These are phyloP conservation scores for Picea abies DNA, from an alignment of 83 land plant genomes.

Conservation along the genomic window DNA sequence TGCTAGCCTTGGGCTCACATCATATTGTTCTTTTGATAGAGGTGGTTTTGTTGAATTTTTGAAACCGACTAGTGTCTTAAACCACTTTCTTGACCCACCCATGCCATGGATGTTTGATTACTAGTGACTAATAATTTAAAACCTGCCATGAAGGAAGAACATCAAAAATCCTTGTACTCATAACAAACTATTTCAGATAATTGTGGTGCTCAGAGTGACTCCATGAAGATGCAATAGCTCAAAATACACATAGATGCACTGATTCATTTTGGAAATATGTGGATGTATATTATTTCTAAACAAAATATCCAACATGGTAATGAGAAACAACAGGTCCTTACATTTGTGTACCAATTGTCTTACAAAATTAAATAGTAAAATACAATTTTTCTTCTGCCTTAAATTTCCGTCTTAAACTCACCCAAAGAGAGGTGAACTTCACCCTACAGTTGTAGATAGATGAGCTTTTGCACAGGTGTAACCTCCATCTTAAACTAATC, in stretches of 20 bases:
- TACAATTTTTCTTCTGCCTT: too few species aligned
- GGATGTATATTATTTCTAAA: not conserved
- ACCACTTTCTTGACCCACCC: conserved; percentile 13
- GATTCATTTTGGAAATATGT: not conserved
- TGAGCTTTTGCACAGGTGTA: too few species aligned
- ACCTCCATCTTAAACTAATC: too few species aligned
- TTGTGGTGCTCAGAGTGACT: not conserved
- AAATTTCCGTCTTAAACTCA: too few species aligned
- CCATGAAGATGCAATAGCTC: not conserved
- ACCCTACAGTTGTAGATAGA: too few species aligned
- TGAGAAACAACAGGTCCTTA: not conserved
- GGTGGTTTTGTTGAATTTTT: conserved; percentile 5
- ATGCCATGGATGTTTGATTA: not conserved
- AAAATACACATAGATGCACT: not conserved
- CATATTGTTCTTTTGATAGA: too few species aligned
- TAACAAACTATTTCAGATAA: not conserved
- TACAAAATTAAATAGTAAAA: too few species aligned
- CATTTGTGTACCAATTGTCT: not conserved
- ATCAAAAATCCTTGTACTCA: not conserved
- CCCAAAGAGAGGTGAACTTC: too few species aligned
- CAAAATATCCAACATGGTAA: not conserved
- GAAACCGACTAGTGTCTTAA: conserved; percentile 6
- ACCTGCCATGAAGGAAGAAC: conserved; percentile 4
- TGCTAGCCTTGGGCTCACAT: too few species aligned
- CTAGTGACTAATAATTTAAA: not conserved